These are phyloP conservation scores for Vigna angularis DNA, from an alignment of 306 rosid genomes.

Conservation along the genomic window DNA sequence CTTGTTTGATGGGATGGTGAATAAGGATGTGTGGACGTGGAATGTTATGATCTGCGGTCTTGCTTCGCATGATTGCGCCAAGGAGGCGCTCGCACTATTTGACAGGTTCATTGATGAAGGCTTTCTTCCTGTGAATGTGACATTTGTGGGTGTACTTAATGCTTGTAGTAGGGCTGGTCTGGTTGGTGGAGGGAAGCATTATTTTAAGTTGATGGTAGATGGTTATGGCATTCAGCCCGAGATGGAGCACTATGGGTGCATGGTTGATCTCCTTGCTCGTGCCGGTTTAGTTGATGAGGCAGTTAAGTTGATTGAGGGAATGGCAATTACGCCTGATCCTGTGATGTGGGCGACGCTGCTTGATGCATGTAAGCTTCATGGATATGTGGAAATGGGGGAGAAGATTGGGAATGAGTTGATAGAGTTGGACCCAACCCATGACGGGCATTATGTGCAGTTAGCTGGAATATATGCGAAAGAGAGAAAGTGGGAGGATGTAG, in stretches of 20 bases:
- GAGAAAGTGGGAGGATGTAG: conserved; percentile 84
- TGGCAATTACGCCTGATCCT: conserved; percentile 66
- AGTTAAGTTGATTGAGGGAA: conserved; percentile 54
- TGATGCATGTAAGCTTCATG: conserved; percentile 76
- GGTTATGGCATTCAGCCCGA: conserved; percentile 64
- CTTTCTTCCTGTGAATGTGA: conserved; percentile 62
- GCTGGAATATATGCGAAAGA: conserved; percentile 73
- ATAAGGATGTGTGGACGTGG: conserved; percentile 73
- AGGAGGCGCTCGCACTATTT: conserved; percentile 65
- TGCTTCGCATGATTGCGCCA: conserved; percentile 69
- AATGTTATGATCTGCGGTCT: conserved; percentile 83
- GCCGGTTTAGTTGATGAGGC: conserved; percentile 75
- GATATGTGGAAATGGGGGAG: conserved; percentile 69
- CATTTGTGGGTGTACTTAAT: conserved; percentile 74
- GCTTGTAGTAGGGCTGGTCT: conserved; percentile 82
- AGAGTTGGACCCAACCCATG: conserved; percentile 72
- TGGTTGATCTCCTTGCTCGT: conserved; percentile 82
- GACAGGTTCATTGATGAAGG: conserved; percentile 59
- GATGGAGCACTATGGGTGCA: conserved; percentile 92
- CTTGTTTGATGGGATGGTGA: conserved; percentile 60
- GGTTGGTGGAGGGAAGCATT: conserved; percentile 64
- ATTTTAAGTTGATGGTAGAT: conserved; percentile 67
- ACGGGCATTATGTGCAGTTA: conserved; percentile 84
- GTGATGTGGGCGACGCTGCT: conserved; percentile 80
- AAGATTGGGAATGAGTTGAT: conserved; percentile 74